Evolutionary conservation across 371 early-diverging fungal genomes (phyloP).

Genomic region (Mortierella sp.): DNA sequence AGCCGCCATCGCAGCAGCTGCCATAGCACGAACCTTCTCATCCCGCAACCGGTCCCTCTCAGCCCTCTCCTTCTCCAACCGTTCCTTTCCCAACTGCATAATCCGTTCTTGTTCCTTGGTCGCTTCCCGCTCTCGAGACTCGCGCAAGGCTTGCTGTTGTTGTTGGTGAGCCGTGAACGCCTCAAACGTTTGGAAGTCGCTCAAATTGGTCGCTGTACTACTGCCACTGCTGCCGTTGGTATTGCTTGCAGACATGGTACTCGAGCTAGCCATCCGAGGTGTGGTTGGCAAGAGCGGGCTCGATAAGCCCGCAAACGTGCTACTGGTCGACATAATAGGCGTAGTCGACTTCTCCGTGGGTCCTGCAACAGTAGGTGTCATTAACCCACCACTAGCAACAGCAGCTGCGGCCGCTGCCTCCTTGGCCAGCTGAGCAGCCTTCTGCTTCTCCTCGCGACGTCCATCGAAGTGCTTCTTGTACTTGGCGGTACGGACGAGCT

Average conservation of each 20-base stretch:
- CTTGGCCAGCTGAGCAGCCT: constrained; percentile 22
- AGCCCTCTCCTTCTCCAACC: constrained; percentile 51
- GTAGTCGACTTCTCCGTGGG: constrained; percentile 1
- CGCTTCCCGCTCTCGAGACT: constrained; percentile 36
- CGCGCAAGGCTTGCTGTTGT: constrained; percentile 30
- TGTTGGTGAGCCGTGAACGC: constrained; percentile 45
- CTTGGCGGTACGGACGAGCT: constrained; percentile 58
- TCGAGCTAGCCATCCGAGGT: constrained; percentile 21
- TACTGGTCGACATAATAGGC: neutral
- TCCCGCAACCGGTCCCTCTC: constrained; percentile 54
- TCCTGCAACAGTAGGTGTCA: constrained; percentile 10
- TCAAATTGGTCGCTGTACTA: neutral
- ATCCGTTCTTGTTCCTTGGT: constrained; percentile 48
- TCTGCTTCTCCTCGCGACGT: constrained; percentile 33
- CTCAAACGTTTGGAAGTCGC: constrained; percentile 50
- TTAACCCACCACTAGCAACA: neutral
- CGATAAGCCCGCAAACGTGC: constrained; percentile 12
- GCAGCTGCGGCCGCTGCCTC: constrained; percentile 14
- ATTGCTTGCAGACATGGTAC: neutral
- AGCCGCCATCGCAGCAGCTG: constrained; percentile 55
- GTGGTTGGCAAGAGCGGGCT: constrained; percentile 31
- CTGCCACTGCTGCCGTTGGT: neutral
- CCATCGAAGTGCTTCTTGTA: constrained; percentile 69
- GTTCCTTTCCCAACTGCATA: constrained; percentile 54
- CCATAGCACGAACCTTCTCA: constrained; percentile 54